phyloP scores from a whole-genome alignment of 805 yeast species.

The Sugiyamaella smithiae region DNA sequence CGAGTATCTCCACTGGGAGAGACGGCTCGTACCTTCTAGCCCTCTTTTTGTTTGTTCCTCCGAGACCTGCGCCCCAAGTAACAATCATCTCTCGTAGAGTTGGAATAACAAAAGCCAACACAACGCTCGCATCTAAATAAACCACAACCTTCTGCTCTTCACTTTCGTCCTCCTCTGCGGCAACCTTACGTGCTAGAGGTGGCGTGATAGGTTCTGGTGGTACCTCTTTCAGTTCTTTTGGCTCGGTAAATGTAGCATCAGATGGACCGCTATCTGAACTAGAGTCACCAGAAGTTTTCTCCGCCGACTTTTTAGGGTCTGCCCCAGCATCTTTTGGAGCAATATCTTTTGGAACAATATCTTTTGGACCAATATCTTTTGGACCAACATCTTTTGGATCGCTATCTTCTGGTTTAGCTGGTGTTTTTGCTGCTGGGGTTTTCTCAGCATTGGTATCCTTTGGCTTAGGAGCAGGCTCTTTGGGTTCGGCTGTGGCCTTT shows the following conservation, averaged over 20 bases:
- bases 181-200: constrained; percentile 1
- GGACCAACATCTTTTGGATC: background rate
- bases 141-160: constrained; percentile 29
- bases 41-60: constrained; percentile 54
- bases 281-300: background rate
- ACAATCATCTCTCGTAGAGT: constrained; percentile 67
- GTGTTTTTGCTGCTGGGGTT: background rate
- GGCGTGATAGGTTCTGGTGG: constrained; percentile 10
- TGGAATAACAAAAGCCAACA: constrained; percentile 61
- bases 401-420: background rate
- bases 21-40: constrained; percentile 65
- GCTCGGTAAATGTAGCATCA: background rate
- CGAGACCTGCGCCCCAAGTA: constrained; percentile 73
- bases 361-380: background rate
- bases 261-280: background rate
- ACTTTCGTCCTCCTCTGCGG: constrained; percentile 19
- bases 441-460: background rate
- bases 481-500: background rate
- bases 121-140: constrained; percentile 33
- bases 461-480: background rate
- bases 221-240: background rate
- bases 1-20: constrained; percentile 66
- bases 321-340: background rate
- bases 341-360: background rate
- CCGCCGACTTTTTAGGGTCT: background rate